These are phyloP conservation scores for Suillus decipiens DNA, from an alignment of 768 basidiomycete genomes.

Conservation along the genomic window DNA sequence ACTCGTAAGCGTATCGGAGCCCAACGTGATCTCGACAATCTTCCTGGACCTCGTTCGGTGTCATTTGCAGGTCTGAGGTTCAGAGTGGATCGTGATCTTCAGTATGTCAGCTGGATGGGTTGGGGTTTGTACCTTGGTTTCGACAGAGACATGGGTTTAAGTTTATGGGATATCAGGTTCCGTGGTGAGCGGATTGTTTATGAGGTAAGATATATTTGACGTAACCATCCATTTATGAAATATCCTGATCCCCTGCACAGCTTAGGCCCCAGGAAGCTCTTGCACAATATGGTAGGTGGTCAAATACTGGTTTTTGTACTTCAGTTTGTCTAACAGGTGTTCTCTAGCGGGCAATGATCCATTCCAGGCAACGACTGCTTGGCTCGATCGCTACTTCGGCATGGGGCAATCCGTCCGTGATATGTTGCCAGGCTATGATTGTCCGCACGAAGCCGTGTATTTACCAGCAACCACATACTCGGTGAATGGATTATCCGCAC, in stretches of 20 bases:
- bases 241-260: conserved; percentile 26
- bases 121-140: conserved; percentile 64
- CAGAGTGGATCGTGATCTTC: conserved; percentile 49
- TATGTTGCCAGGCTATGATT: conserved; percentile 68
- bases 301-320: background rate
- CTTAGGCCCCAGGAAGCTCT: conserved; percentile 64
- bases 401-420: conserved; percentile 61
- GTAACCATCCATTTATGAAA: background rate
- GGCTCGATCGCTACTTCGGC: conserved; percentile 65
- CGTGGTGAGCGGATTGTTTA: conserved; percentile 61
- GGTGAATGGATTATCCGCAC: conserved; percentile 42
- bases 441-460: conserved; percentile 60
- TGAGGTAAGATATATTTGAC: conserved; percentile 37
- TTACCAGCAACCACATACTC: conserved; percentile 59
- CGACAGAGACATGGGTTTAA: conserved; percentile 66
- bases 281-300: conserved; percentile 52
- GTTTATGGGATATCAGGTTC: conserved; percentile 61
- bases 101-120: conserved; percentile 70
- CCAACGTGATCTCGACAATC: conserved; percentile 58
- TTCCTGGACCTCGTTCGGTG: conserved; percentile 64
- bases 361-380: conserved; percentile 59
- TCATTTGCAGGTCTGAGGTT: conserved; percentile 62
- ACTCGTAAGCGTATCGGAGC: conserved; percentile 43
- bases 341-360: conserved; percentile 59
- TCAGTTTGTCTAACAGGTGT: conserved; percentile 1